Evolutionary conservation across 2,329 filamentous ascomycete genomes (phyloP).

Genomic region (Hypoxylon rubiginosum): DNA sequence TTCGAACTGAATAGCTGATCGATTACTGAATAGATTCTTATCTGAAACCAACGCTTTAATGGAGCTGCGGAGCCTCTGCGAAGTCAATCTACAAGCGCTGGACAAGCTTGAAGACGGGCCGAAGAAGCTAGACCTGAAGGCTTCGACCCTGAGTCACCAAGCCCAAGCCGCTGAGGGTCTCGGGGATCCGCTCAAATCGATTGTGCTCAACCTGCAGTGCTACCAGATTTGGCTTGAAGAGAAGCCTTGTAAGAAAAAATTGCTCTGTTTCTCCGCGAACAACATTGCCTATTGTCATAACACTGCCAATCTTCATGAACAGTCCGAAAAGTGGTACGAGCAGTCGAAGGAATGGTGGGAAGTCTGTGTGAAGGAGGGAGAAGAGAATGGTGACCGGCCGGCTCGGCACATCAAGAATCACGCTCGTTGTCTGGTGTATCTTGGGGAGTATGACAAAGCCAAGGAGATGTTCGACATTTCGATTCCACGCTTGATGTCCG

Average conservation of each 20-base stretch:
- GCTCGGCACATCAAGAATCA: constrained; percentile 1
- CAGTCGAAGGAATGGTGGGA: too few species aligned
- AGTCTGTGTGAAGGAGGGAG: too few species aligned
- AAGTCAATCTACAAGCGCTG: neutral
- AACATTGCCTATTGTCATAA: neutral
- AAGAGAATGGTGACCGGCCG: neutral
- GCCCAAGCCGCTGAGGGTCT: neutral
- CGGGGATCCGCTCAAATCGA: neutral
- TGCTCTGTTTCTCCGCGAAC: neutral
- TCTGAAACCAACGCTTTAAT: too few species aligned
- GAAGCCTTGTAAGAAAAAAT: neutral
- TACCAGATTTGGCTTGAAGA: neutral
- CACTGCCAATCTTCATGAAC: neutral
- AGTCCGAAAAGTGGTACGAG: neutral
- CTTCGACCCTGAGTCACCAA: neutral
- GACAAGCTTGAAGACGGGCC: neutral
- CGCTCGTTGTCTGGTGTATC: neutral
- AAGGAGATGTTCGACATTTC: neutral
- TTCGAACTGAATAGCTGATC: too few species aligned
- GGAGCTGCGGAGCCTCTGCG: too few species aligned
- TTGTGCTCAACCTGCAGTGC: too few species aligned
- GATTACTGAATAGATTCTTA: too few species aligned
- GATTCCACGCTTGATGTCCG: neutral
- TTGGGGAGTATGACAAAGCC: neutral
- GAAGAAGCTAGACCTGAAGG: neutral